Percentiles rank a stretch among this genome's conserved stretches.
These are phyloP conservation scores for Exophiala oligosperma DNA, from an alignment of 2,329 filamentous ascomycete genomes.

Conservation along the genomic window DNA sequence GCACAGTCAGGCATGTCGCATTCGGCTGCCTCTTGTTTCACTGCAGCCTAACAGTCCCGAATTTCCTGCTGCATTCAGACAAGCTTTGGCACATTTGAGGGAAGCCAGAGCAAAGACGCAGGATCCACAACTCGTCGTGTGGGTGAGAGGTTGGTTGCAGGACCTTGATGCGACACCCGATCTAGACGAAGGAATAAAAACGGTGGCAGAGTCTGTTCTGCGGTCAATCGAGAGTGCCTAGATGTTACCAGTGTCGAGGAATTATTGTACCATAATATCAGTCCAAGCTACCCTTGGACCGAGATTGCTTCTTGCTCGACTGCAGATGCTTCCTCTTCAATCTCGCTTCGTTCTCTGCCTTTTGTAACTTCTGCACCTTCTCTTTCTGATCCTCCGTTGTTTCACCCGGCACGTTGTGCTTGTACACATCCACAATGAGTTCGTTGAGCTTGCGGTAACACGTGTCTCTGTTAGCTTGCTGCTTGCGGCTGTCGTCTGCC, in stretches of 20 bases:
- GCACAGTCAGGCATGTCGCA: conserved; percentile 67
- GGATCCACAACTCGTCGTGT: conserved; percentile 46
- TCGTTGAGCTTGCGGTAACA: conserved; percentile 61
- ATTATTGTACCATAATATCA: conserved; percentile 2
- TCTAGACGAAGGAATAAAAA: conserved; percentile 54
- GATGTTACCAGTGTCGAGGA: background rate
- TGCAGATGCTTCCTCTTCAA: conserved; percentile 60
- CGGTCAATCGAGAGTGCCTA: conserved; percentile 5
- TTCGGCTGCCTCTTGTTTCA: conserved; percentile 69
- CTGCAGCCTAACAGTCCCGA: conserved; percentile 63
- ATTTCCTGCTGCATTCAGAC: conserved; percentile 71
- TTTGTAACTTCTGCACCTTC: conserved; percentile 57
- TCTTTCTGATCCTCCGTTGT: conserved; percentile 57
- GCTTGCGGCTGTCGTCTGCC: conserved; percentile 63
- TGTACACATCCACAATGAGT: conserved; percentile 53
- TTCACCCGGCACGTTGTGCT: conserved; percentile 57
- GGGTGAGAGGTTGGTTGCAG: conserved; percentile 48
- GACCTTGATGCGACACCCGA: conserved; percentile 46
- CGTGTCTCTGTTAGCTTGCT: conserved; percentile 58
- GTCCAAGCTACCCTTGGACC: conserved; percentile 26
- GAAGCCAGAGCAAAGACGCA: conserved; percentile 41
- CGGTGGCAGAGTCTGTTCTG: conserved; percentile 45
- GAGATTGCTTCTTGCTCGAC: conserved; percentile 59
- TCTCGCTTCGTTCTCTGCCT: conserved; percentile 58
- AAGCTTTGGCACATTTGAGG: conserved; percentile 64